These are phyloP conservation scores for Sphaerostilbella broomeana DNA, from an alignment of 2,329 filamentous ascomycete species.

Conservation along the genomic window DNA sequence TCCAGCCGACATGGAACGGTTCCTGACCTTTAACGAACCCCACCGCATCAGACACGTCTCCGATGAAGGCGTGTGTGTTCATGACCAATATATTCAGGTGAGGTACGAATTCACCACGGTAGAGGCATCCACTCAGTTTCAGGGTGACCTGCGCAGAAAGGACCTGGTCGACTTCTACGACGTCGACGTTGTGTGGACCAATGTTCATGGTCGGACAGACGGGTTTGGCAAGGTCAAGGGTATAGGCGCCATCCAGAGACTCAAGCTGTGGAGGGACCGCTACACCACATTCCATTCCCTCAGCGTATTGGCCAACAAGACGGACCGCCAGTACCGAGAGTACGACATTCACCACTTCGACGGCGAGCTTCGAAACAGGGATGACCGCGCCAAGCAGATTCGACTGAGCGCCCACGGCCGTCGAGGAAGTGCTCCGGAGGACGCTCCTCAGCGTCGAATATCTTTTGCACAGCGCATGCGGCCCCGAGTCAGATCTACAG, in stretches of 20 bases:
- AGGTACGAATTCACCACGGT: constrained; percentile 46
- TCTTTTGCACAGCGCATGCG: constrained; percentile 39
- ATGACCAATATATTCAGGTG: constrained; percentile 42
- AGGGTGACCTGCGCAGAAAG: constrained; percentile 41
- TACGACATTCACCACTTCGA: constrained; percentile 44
- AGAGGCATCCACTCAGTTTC: constrained; percentile 41
- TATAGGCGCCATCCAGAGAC: constrained; percentile 44
- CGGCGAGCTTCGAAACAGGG: constrained; percentile 37
- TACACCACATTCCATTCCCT: constrained; percentile 42
- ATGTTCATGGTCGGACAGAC: constrained; percentile 42
- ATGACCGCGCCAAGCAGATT: constrained; percentile 40
- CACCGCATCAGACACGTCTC: constrained; percentile 44
- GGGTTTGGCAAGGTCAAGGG: constrained; percentile 44
- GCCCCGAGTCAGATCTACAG: constrained; percentile 30
- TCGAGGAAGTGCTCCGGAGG: constrained; percentile 35
- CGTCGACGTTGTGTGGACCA: constrained; percentile 47
- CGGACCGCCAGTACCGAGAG: constrained; percentile 40
- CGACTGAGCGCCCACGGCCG: constrained; percentile 36
- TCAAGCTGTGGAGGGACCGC: constrained; percentile 46
- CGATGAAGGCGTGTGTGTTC: constrained; percentile 39
- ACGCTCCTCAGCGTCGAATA: constrained; percentile 33
- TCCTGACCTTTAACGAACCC: constrained; percentile 40
- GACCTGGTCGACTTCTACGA: constrained; percentile 46
- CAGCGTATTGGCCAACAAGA: constrained; percentile 42
- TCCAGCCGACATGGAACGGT: constrained; percentile 43